A percentile compares a stretch with the other conserved stretches of the same genome.
These are phyloP conservation scores for Tilletia horrida DNA, from an alignment of 1,284 basidiomycete species.

Conservation along the genomic window DNA sequence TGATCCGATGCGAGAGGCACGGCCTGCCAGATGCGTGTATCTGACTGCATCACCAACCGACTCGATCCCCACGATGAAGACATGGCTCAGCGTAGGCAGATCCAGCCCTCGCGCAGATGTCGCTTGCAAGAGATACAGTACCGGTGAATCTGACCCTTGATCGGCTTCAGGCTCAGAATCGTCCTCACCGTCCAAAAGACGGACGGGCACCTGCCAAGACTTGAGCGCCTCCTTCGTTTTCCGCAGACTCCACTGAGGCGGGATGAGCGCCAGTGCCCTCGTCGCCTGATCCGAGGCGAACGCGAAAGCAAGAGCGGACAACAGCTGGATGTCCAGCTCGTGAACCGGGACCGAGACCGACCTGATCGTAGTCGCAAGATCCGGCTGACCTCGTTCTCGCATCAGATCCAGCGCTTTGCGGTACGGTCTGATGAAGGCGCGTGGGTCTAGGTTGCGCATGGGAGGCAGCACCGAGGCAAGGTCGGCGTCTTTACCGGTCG, in stretches of 20 bases:
- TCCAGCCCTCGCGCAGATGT: slow-evolving; percentile 49
- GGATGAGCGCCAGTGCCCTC: slow-evolving; percentile 44
- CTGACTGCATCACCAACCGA: slow-evolving; percentile 45
- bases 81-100: slow-evolving; percentile 45
- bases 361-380: background rate
- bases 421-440: slow-evolving; percentile 14
- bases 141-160: slow-evolving; percentile 19
- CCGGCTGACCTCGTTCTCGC: background rate
- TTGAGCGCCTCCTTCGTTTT: slow-evolving; percentile 34
- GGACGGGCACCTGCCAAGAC: slow-evolving; percentile 43
- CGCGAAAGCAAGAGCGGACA: slow-evolving; percentile 44
- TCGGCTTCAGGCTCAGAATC: background rate
- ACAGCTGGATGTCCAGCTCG: slow-evolving; percentile 36
- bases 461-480: background rate
- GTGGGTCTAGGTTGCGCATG: slow-evolving; percentile 15
- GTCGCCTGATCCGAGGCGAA: slow-evolving; percentile 42
- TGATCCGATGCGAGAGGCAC: slow-evolving; percentile 42
- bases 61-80: slow-evolving; percentile 46
- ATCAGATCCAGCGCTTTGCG: slow-evolving; percentile 6
- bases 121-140: slow-evolving; percentile 42
- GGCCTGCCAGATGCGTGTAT: slow-evolving; percentile 51
- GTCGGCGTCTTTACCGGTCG: background rate
- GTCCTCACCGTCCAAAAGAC: slow-evolving; percentile 17
- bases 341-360: slow-evolving; percentile 15
- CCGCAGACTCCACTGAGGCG: slow-evolving; percentile 44